phyloP scores from a whole-genome alignment of 306 rosid genomes.

The Cucumis hystrix region DNA sequence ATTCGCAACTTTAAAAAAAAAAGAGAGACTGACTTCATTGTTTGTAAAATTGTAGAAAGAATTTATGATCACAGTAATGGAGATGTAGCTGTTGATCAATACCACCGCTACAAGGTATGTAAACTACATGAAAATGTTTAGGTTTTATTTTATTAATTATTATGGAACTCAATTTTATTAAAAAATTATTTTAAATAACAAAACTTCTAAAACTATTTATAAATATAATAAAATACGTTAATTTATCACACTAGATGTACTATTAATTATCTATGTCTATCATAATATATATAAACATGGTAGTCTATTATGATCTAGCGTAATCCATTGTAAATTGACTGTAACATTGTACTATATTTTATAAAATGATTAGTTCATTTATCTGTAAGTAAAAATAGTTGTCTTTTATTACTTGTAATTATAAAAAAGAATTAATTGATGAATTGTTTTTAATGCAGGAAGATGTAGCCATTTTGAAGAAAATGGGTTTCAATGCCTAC shows the following conservation, averaged over 20 bases:
- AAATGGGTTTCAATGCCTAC: slow-evolving; percentile 25
- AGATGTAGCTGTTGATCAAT: slow-evolving; percentile 29
- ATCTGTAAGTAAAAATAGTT: too few relatives aligned
- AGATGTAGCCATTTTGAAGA: slow-evolving; percentile 24
- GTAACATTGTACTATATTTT: too few relatives aligned
- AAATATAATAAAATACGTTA: too few relatives aligned
- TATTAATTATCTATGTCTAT: too few relatives aligned
- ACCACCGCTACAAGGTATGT: slow-evolving; percentile 23
- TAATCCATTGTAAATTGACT: too few relatives aligned
- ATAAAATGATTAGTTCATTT: too few relatives aligned
- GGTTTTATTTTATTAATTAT: not conserved
- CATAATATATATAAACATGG: too few relatives aligned
- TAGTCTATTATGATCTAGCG: too few relatives aligned
- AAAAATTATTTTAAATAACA: too few relatives aligned
- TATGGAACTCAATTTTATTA: not conserved
- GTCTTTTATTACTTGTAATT: not conserved
- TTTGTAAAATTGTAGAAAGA: slow-evolving; percentile 16
- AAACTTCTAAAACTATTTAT: too few relatives aligned
- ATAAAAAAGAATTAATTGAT: not conserved
- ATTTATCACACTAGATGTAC: too few relatives aligned
- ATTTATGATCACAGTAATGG: slow-evolving; percentile 26
- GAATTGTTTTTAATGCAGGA: slow-evolving; percentile 7
- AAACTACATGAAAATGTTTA: not conserved
- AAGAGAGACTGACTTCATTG: not conserved
- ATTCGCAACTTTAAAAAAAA: too few relatives aligned